Base-by-base conservation (phyloP, 306 rosid genomes). In the Cajanus cajan region DNA sequence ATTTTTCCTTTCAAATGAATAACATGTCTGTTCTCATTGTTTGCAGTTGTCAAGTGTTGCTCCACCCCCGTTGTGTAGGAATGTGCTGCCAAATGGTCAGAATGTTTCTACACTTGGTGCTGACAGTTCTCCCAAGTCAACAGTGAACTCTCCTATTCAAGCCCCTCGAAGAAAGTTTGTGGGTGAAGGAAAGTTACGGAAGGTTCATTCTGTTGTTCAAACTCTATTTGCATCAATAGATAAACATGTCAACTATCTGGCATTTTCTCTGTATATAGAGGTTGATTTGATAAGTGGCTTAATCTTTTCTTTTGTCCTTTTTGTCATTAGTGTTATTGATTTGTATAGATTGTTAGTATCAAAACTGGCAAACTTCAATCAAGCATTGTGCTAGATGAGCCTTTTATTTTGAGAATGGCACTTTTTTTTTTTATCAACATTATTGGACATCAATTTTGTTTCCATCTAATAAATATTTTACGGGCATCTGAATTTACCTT, bases 131-230 rank as follows among this genome's bases (percentile, higher is more conserved):
- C 86, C 91, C 28, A 94, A 90, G 86, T 92, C 97, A 78, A 90
- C 90, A 45, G 85, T 90, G 39, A 92, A 87, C 87, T 70, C 97
- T 71, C 85, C 88, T 48, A 79, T 90, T 68, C 98, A 92, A 88
- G 93, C 96, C 15, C 94, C 95, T 57, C 86, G 98, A 86, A 87
- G 96, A 81, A 94, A 94, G 88, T 91, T 92, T 86, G 96, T 92
- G 80, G 97, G 92, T 71, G 98, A 94, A 86, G 98, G 98, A 82
- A 94, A 92, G 82, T 84, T 94, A 39, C 88, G 94, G 12, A 94
- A 92, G 97, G 98, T 94, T 80, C 50, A 68, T 69, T 57, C 63
- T 48, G 16, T 76, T 71, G 22, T 82, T 59, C 55, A 74, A 44
- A 68, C 25, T 77, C 68, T 61, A 50, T 73, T 44, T 58, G 69